Conservation (phyloP, 345 rosid genomes). For the Salix purpurea region DNA sequence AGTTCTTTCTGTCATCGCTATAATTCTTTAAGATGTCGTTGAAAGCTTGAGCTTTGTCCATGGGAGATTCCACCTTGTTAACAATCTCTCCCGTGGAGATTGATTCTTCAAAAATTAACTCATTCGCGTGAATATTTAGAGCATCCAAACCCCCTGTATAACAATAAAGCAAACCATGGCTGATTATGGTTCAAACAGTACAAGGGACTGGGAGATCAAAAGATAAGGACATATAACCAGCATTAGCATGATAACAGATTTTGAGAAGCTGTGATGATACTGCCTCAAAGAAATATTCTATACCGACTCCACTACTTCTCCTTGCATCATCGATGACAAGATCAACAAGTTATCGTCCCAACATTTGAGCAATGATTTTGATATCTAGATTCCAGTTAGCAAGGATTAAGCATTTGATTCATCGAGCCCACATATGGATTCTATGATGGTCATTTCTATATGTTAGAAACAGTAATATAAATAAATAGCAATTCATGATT, state of each 20-base stretch:
- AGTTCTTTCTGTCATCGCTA: slow-evolving; percentile 32
- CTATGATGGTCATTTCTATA: neutral
- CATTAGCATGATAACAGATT: neutral
- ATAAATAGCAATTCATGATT: neutral
- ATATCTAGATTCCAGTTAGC: neutral
- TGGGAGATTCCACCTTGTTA: slow-evolving; percentile 64
- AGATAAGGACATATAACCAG: neutral
- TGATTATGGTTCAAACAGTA: neutral
- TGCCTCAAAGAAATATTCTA: neutral
- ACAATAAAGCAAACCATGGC: neutral
- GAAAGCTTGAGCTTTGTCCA: slow-evolving; percentile 69
- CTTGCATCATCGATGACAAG: neutral
- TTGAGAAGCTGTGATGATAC: neutral
- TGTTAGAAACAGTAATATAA: neutral
- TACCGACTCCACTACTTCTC: neutral
- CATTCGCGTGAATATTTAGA: slow-evolving; percentile 74
- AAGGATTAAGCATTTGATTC: neutral
- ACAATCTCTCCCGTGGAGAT: slow-evolving; percentile 77
- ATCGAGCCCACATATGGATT: neutral
- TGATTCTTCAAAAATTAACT: slow-evolving; percentile 57
- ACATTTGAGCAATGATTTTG: neutral
- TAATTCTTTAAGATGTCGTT: slow-evolving; percentile 36
- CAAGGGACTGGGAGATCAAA: neutral
- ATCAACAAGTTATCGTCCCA: neutral
- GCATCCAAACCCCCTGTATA: slow-evolving; percentile 54